Percentiles rank a stretch among this genome's conserved stretches.
Conservation (phyloP, 768 basidiomycete species). For the Suillus sp. region DNA sequence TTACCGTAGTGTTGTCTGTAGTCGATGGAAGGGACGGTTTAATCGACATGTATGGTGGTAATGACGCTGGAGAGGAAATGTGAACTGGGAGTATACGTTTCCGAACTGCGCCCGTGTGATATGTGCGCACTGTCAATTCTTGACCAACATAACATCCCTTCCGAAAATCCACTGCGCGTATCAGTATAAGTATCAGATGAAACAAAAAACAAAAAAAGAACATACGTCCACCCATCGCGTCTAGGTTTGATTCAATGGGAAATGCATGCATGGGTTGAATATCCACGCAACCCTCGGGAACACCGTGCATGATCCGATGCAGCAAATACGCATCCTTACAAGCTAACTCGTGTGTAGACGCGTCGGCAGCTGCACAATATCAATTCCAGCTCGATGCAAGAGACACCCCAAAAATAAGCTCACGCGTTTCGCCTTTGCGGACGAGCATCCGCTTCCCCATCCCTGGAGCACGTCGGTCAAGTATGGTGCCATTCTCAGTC, state of each 20-base stretch:
- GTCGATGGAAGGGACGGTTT: conserved; percentile 23
- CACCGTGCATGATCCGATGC: conserved; percentile 79
- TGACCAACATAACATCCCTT: conserved; percentile 99
- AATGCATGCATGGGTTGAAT: conserved; percentile 77
- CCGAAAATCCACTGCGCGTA: conserved; percentile 79
- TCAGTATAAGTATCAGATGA: conserved; percentile 7
- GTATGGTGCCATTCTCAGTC: conserved; percentile 47
- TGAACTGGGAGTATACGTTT: conserved; percentile 88
- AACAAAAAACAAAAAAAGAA: conserved; percentile 19
- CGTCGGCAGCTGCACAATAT: conserved; percentile 48
- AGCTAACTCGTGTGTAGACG: conserved; percentile 56
- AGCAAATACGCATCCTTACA: conserved; percentile 63
- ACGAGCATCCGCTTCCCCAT: conserved; percentile 80
- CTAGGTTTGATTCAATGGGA: conserved; percentile 94
- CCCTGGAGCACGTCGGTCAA: conserved; percentile 69
- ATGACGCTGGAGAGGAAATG: conserved; percentile 43
- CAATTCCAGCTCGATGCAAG: conserved; percentile 8
- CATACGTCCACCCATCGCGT: conserved; percentile 92
- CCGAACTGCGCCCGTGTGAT: conserved; percentile 88
- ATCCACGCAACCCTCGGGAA: conserved; percentile 85
- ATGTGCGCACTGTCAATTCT: conserved; percentile 94
- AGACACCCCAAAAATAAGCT: conserved; percentile 36
- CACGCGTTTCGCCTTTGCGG: conserved; percentile 72
- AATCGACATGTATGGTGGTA: conserved; percentile 26
- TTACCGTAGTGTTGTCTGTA: conserved; percentile 35